Base-by-base conservation (phyloP, 805 yeast genomes). In the Lipomyces kockii region DNA sequence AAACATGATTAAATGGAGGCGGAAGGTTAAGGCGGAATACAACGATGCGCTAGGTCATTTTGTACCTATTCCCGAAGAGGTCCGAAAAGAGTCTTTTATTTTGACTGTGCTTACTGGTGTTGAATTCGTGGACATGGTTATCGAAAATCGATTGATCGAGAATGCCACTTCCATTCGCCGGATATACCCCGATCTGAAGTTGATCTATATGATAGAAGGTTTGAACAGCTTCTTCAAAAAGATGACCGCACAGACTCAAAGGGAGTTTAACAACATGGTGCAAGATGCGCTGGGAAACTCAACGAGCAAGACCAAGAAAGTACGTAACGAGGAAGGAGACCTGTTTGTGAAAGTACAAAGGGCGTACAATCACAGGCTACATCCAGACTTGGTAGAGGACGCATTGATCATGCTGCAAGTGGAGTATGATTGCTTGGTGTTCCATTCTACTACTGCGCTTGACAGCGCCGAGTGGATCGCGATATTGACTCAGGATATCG, bases 401-500 rank as follows among this genome's bases (percentile, higher is more conserved):
- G 66, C 71, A 8, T 39, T 71, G 59, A 37, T 66, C 29, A 43
- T n/a, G 46, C 54, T 66, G 11, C 72, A 70, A n/a, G 55, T 70
- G 20, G 27, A n/a, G 17, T 56, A 66, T 32, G 46, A 61, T 29
- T 63, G 70, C 37, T 56, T 63, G 11, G 60, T 70, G 6, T 39
- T 66, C 60, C 67, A 66, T 14, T 53, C 73, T 20, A 52, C 62
- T 17, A 60, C 54, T 14, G 22, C 68, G 2, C 20, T 27, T 2
- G 73, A 70, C 56, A 66, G 65, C 14, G 72, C 71, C 32, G 58
- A 65, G n/a, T 70, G 73, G 73, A 64, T 70, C 22, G 56, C 70
- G 27, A 53, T 61, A 29, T 17, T 71, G 57, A 70, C 73, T 3
- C 68, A 65, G 46, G 72, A 70, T 37, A 64, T 71, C 51, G 65